Evolutionary conservation across 2,329 filamentous ascomycete species (phyloP).

Genomic region (Diaporthe sp.): DNA sequence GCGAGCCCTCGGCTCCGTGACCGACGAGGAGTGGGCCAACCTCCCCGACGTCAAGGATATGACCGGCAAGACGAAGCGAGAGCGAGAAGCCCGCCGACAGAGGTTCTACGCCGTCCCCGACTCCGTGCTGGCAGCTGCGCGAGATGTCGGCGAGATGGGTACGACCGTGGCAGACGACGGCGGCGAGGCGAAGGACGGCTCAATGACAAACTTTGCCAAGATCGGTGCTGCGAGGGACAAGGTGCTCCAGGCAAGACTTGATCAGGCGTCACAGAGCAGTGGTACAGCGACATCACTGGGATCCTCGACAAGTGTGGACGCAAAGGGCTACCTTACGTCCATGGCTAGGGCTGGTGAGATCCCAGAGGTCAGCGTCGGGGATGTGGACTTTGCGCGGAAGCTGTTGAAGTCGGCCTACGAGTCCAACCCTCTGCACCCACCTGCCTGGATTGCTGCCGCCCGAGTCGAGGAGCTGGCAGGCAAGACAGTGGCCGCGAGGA

Average conservation of each 20-base stretch:
- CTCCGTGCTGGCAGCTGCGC: constrained; percentile 90
- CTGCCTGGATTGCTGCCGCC: constrained; percentile 95
- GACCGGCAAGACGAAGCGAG: constrained; percentile 91
- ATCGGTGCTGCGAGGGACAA: constrained; percentile 97
- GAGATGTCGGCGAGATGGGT: constrained; percentile 84
- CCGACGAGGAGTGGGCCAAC: constrained; percentile 96
- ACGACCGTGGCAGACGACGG: constrained; percentile 89
- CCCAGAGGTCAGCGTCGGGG: constrained; percentile 89
- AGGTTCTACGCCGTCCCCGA: constrained; percentile 97
- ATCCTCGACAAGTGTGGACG: constrained; percentile 91
- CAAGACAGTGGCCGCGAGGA: constrained; percentile 89
- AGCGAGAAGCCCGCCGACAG: constrained; percentile 85
- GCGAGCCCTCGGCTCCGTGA: constrained; percentile 86
- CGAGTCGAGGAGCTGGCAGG: constrained; percentile 93
- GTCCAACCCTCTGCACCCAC: constrained; percentile 94
- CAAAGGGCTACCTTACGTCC: constrained; percentile 95
- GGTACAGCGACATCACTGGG: constrained; percentile 79
- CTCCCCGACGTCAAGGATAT: constrained; percentile 96
- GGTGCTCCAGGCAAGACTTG: constrained; percentile 92
- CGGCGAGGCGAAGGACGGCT: constrained; percentile 78
- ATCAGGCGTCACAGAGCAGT: constrained; percentile 84
- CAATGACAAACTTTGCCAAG: constrained; percentile 97
- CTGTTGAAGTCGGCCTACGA: constrained; percentile 97
- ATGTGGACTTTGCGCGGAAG: constrained; percentile 93
- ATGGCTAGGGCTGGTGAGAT: constrained; percentile 85